Conservation (phyloP, 1,139 yeast species). For the Martiniozyma asiatica region DNA sequence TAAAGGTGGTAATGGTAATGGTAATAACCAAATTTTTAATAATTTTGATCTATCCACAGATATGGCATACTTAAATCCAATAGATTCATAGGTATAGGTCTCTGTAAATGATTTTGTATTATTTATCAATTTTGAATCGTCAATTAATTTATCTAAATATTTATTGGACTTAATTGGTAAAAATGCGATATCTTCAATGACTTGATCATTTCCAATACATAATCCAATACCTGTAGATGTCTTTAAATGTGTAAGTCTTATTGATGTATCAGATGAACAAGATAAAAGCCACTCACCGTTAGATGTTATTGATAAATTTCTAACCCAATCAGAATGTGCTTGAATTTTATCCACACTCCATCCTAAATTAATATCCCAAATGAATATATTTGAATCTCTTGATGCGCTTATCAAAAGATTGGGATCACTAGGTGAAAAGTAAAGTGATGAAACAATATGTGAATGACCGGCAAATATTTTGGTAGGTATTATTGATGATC, state of each 20-base stretch:
- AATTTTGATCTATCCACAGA: slow-evolving; percentile 77
- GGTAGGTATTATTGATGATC: slow-evolving; percentile 26
- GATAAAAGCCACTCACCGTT: slow-evolving; percentile 45
- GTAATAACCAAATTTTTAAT: slow-evolving; percentile 66
- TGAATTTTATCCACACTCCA: slow-evolving; percentile 52
- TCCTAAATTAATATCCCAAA: slow-evolving; percentile 72
- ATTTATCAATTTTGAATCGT: slow-evolving; percentile 13
- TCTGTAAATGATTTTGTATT: slow-evolving; percentile 8
- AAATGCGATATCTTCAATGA: slow-evolving; percentile 62
- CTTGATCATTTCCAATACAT: slow-evolving; percentile 73
- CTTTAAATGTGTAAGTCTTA: slow-evolving; percentile 48
- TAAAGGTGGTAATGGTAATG: slow-evolving; percentile 43
- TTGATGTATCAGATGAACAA: slow-evolving; percentile 74
- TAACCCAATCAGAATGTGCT: slow-evolving; percentile 87
- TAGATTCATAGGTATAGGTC: slow-evolving; percentile 17
- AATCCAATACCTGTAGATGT: slow-evolving; percentile 61
- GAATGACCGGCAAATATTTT: slow-evolving; percentile 81
- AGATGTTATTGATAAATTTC: slow-evolving; percentile 42
- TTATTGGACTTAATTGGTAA: slow-evolving; percentile 44
- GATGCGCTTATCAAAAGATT: slow-evolving; percentile 55
- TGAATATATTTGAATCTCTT: slow-evolving; percentile 58
- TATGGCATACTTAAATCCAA: slow-evolving; percentile 58
- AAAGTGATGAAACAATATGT: slow-evolving; percentile 64
- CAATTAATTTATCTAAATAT: slow-evolving; percentile 32
- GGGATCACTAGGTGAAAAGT: slow-evolving; percentile 35